phyloP scores from a whole-genome alignment of 2,329 filamentous ascomycete species.

The Aspergillus spinulosporus region DNA sequence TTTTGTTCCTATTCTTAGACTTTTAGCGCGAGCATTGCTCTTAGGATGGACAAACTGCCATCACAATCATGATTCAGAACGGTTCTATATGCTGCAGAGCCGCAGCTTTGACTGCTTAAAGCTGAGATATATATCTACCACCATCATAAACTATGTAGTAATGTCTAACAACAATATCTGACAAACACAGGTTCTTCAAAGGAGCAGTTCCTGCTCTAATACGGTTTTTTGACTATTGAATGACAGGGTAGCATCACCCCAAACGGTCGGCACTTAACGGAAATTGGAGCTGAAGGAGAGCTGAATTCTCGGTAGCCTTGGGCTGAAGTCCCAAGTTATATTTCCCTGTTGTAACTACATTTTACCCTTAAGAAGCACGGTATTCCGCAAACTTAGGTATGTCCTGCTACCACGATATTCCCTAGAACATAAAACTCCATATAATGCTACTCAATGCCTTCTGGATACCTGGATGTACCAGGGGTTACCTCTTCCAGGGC shows the following conservation, averaged over 20 bases:
- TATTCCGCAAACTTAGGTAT: too few species aligned
- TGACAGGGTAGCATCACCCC: too few species aligned
- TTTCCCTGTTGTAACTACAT: too few species aligned
- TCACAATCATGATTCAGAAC: not conserved
- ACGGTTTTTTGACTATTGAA: not conserved
- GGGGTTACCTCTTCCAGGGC: not conserved
- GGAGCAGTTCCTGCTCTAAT: not conserved
- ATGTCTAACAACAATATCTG: not conserved
- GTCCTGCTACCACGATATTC: too few species aligned
- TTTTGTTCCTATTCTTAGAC: constrained; percentile 20
- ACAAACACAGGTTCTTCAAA: not conserved
- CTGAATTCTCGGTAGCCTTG: too few species aligned
- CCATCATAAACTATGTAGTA: too few species aligned
- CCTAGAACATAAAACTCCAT: too few species aligned
- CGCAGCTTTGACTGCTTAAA: not conserved
- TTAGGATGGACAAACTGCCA: not conserved
- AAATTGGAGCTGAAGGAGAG: too few species aligned
- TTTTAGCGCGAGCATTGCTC: not conserved
- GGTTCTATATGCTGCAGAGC: not conserved
- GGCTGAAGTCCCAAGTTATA: not conserved
- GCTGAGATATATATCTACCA: not conserved
- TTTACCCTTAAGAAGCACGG: too few species aligned
- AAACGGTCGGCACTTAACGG: too few species aligned
- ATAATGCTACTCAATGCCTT: not conserved
- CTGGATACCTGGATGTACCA: not conserved